Conservation (phyloP, 148 eudicot species). For the Vaccinium myrtillus region DNA sequence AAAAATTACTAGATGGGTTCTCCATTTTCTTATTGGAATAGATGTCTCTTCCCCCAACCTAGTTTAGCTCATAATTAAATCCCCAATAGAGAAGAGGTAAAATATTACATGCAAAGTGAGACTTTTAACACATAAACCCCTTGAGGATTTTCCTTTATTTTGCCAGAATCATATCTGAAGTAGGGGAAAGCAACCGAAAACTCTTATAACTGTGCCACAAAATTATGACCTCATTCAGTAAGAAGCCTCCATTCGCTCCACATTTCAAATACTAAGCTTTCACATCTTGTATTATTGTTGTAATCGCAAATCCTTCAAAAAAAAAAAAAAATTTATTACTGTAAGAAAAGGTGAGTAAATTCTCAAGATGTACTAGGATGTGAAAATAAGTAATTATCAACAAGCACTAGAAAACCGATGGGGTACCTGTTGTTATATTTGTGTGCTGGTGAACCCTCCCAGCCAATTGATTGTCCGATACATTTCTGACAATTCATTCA, state of each 20-base stretch:
- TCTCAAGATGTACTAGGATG: not conserved
- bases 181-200: not conserved
- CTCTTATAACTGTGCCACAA: not conserved
- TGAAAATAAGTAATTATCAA: not conserved
- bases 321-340: not conserved
- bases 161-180: not conserved
- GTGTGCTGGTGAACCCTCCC: constrained; percentile 16
- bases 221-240: not conserved
- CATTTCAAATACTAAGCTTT: constrained; percentile 9
- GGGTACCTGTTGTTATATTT: constrained; percentile 21
- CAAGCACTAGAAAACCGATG: not conserved
- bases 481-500: constrained; percentile 19
- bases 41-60: too few species aligned
- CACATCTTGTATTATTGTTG: constrained; percentile 36
- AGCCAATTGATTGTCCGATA: constrained; percentile 27
- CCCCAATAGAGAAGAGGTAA: too few species aligned
- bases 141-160: not conserved
- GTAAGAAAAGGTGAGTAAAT: not conserved
- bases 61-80: too few species aligned
- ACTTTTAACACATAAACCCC: not conserved
- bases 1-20: too few species aligned
- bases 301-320: constrained; percentile 23
- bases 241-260: not conserved
- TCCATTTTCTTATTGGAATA: too few species aligned
- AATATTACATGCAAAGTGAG: too few species aligned